Conservation (phyloP, 1,139 yeast species). For the Debaryomyces singareniensis region DNA sequence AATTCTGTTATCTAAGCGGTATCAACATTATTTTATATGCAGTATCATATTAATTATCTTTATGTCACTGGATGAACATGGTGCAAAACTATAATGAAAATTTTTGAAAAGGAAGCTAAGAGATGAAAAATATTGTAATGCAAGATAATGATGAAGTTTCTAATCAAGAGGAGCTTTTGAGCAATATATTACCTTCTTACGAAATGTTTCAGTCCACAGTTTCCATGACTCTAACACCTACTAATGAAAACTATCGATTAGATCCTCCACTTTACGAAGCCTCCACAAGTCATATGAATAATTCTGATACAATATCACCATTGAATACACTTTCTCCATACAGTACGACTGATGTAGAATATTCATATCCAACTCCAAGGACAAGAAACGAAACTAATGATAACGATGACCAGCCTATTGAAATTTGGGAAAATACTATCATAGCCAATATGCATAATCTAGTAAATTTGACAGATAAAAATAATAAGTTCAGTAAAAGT, state of each 20-base stretch:
- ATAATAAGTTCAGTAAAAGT: constrained; percentile 19
- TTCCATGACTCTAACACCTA: constrained; percentile 31
- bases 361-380: constrained; percentile 11
- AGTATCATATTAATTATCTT: too few relatives aligned
- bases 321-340: background rate
- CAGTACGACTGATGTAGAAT: background rate
- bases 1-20: too few relatives aligned
- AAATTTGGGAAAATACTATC: constrained; percentile 39
- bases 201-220: constrained; percentile 43
- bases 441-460: constrained; percentile 38
- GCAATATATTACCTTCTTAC: constrained; percentile 40
- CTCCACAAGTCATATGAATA: constrained; percentile 23
- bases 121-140: too few relatives aligned
- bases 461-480: constrained; percentile 25
- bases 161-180: constrained; percentile 26
- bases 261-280: constrained; percentile 41
- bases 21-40: too few relatives aligned
- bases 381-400: constrained; percentile 9
- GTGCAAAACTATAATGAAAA: too few relatives aligned
- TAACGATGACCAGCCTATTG: constrained; percentile 22
- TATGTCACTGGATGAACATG: too few relatives aligned
- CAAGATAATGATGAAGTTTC: constrained; percentile 4
- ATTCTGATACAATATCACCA: constrained; percentile 2
- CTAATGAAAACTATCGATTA: constrained; percentile 33
- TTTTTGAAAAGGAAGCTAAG: too few relatives aligned